Base-by-base conservation (phyloP, 208 protist genomes). In the Polymyxa betae region DNA sequence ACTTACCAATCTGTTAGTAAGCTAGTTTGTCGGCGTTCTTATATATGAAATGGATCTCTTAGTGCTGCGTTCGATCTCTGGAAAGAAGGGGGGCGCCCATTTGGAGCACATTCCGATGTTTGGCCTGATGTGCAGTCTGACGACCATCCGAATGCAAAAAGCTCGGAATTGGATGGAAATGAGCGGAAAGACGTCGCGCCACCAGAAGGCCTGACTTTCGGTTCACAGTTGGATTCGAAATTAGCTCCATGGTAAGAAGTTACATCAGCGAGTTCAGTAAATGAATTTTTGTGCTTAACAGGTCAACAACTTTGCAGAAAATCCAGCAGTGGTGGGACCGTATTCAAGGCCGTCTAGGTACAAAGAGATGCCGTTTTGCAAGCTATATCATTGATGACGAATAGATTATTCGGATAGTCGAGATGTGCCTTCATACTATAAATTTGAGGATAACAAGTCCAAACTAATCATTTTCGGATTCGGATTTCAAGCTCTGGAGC, bases 351-450 rank as follows among this genome's bases (percentile, higher is more conserved):
- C 5, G 40, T 43, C 5, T 82, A 40, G 72, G 72, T 82, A 82
- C 16, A 82, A 82, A 38, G n/a, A 43, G 16, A 35, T 20, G 16
- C 72, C 5, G 24, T 29, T 29, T 29, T 29, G 49, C 49, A 29
- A 29, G 49, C 49, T 5, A 29, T 60, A 29, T 5, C 49, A 29
- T 5, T 20, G 5, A n/a, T 43, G 72, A 38, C 40, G 16, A 20
- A n/a, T 43, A 45, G 72, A 82, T 82, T 20, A 20, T 35, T 43
- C 72, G 5, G 16, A 82, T 40, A n/a, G 35, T 43, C 5, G 12
- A 82, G 72, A 82, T 35, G 72, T 82, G 5, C 72, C 72, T 35
- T 82, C 72, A n/a, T 82, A 45, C n/a, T 82, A 82, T n/a, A 35
- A 82, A n/a, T 82, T 82, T n/a, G 16, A 82, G n/a, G 40, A 82